Conservation (phyloP, 441 rosid species). For the Hypseocharis bilobata region DNA sequence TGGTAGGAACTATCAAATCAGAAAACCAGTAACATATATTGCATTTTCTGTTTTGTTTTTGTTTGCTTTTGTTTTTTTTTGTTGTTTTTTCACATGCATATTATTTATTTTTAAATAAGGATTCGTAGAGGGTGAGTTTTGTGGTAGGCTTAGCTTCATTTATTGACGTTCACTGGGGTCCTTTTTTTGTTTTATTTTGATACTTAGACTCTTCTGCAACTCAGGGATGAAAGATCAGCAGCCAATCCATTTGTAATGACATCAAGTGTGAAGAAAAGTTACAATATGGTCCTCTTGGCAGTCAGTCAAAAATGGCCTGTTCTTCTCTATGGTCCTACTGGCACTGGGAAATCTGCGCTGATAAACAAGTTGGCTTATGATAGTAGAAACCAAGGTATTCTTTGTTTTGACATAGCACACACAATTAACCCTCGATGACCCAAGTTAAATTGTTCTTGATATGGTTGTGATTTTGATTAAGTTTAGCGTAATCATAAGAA, state of each 20-base stretch:
- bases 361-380: constrained; percentile 63
- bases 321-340: constrained; percentile 82
- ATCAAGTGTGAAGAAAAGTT: constrained; percentile 49
- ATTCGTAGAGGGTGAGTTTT: too few relatives aligned
- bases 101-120: too few relatives aligned
- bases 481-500: too few relatives aligned
- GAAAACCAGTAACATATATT: neutral
- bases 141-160: neutral
- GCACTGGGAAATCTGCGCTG: constrained; percentile 89
- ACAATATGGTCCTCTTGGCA: constrained; percentile 74
- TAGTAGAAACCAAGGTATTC: constrained; percentile 65
- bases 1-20: constrained; percentile 34
- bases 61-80: neutral
- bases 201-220: constrained; percentile 6
- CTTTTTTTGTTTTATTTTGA: constrained; percentile 8
- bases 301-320: constrained; percentile 90
- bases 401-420: too few relatives aligned
- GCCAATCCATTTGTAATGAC: constrained; percentile 56
- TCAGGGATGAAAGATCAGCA: constrained; percentile 48
- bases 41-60: neutral
- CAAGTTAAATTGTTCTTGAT: too few relatives aligned
- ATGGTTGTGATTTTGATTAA: too few relatives aligned
- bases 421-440: too few relatives aligned
- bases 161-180: neutral
- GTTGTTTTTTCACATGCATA: too few relatives aligned